phyloP scores from a whole-genome alignment of 176 grass and related monocot genomes.

The Elaeis guineensis region DNA sequence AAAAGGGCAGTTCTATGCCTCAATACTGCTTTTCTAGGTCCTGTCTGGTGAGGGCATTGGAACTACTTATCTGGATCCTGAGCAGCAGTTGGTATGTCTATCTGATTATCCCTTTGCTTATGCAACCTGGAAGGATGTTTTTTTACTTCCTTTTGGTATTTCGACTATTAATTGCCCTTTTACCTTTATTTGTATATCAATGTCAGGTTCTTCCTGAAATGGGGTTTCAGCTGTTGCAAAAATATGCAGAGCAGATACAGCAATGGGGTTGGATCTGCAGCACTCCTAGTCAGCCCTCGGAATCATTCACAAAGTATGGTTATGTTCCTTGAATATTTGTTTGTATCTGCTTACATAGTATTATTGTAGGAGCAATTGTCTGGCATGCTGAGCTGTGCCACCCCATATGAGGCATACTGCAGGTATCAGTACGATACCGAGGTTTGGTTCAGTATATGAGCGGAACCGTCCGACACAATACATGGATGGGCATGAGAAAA shows the following conservation, averaged over 20 bases:
- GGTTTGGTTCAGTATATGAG: no score
- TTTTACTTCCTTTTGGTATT: no score
- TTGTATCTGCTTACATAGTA: neutral
- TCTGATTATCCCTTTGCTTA: constrained; percentile 11
- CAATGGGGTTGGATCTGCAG: constrained; percentile 89
- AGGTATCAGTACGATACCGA: no score
- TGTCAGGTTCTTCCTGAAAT: constrained; percentile 76
- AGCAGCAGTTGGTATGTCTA: constrained; percentile 68
- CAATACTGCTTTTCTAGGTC: constrained; percentile 29
- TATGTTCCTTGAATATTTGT: constrained; percentile 5
- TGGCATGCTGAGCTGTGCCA: no score
- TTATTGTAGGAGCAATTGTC: no score
- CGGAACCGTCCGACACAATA: no score
- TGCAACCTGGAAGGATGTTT: no score
- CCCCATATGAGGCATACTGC: no score
- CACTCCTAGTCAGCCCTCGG: constrained; percentile 35
- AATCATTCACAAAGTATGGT: constrained; percentile 65
- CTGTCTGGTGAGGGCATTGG: constrained; percentile 55
- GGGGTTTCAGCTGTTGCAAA: constrained; percentile 78
- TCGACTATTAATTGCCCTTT: neutral
- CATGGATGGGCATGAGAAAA: no score
- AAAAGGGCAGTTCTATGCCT: no score
- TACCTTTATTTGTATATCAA: constrained; percentile 1
- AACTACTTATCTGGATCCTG: constrained; percentile 56
- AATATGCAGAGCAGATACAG: constrained; percentile 70